Evolutionary conservation across 139 green algal genomes (phyloP).

Genomic region (Chara braunii): DNA sequence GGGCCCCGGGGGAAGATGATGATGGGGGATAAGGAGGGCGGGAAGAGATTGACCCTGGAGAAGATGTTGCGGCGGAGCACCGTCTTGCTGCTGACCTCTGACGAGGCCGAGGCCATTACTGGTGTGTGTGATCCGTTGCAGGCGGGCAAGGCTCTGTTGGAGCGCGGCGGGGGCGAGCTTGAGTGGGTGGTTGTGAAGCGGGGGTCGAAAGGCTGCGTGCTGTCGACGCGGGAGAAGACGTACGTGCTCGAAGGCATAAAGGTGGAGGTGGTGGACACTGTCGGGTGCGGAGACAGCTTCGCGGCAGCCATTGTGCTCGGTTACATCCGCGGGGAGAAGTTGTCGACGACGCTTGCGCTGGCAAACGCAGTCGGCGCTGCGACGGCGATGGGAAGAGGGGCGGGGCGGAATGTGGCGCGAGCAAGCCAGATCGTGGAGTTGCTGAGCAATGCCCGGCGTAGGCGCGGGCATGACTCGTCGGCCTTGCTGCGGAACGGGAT

Average conservation of each 20-base stretch:
- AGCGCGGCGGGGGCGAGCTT: slow-evolving; percentile 40
- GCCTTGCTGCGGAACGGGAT: neutral
- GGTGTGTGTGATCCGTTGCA: slow-evolving; percentile 51
- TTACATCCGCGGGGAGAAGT: slow-evolving; percentile 48
- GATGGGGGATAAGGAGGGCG: slow-evolving; percentile 16
- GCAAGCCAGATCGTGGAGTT: slow-evolving; percentile 44
- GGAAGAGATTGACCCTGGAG: slow-evolving; percentile 3
- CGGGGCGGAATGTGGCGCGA: slow-evolving; percentile 78
- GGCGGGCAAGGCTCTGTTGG: slow-evolving; percentile 56
- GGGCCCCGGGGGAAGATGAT: slow-evolving; percentile 49
- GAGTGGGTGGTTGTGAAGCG: slow-evolving; percentile 74
- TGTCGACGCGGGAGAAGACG: slow-evolving; percentile 15
- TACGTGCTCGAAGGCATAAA: slow-evolving; percentile 22
- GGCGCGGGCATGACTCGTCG: neutral
- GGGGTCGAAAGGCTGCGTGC: slow-evolving; percentile 60
- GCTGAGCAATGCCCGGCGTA: slow-evolving; percentile 6
- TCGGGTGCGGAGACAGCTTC: slow-evolving; percentile 93
- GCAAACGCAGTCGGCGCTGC: slow-evolving; percentile 86
- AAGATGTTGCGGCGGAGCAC: slow-evolving; percentile 31
- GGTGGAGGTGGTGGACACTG: slow-evolving; percentile 85
- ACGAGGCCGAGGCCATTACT: slow-evolving; percentile 57
- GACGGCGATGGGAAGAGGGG: slow-evolving; percentile 73
- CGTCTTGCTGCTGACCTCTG: slow-evolving; percentile 75
- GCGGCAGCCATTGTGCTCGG: slow-evolving; percentile 80
- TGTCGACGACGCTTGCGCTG: slow-evolving; percentile 63